A percentile compares a stretch with the other conserved stretches of the same genome.
These are phyloP conservation scores for Brassica carinata DNA, from an alignment of 345 rosid species.

Conservation along the genomic window DNA sequence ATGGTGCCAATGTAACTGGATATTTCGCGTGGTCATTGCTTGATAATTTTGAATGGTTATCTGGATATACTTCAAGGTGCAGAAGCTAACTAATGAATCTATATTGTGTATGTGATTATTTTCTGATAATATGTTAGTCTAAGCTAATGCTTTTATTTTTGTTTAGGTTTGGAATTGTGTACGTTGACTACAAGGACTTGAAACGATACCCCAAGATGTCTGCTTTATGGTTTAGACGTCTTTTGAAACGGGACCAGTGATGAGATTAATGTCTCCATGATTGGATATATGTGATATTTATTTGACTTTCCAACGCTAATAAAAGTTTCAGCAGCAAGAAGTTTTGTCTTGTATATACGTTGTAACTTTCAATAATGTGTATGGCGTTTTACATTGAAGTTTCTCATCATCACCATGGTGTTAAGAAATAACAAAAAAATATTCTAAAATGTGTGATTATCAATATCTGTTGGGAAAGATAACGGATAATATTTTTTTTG, in stretches of 20 bases:
- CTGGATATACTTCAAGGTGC: slow-evolving; percentile 81
- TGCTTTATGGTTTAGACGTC: slow-evolving; percentile 79
- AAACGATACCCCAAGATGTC: slow-evolving; percentile 94
- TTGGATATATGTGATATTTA: neutral
- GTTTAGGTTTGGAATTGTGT: slow-evolving; percentile 78
- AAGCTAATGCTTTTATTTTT: neutral
- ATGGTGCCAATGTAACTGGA: slow-evolving; percentile 81
- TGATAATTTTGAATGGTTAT: slow-evolving; percentile 94
- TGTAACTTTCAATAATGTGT: neutral
- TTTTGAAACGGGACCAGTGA: slow-evolving; percentile 48
- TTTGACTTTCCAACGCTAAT: neutral
- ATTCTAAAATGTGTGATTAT: neutral
- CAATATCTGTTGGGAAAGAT: neutral
- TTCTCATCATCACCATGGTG: neutral
- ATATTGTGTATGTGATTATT: neutral
- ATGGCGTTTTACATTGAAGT: neutral
- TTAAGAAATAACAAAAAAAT: neutral
- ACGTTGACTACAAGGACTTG: slow-evolving; percentile 66
- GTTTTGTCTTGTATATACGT: neutral
- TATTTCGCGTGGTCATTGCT: slow-evolving; percentile 98
- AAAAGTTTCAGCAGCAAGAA: neutral
- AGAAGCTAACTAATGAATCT: neutral
- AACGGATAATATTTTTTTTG: too few species aligned
- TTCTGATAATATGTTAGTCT: neutral
- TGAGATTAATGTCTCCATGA: slow-evolving; percentile 11